Evolutionary conservation across 2,329 filamentous ascomycete species (phyloP).

Genomic region (Metarhizium anisopliae): DNA sequence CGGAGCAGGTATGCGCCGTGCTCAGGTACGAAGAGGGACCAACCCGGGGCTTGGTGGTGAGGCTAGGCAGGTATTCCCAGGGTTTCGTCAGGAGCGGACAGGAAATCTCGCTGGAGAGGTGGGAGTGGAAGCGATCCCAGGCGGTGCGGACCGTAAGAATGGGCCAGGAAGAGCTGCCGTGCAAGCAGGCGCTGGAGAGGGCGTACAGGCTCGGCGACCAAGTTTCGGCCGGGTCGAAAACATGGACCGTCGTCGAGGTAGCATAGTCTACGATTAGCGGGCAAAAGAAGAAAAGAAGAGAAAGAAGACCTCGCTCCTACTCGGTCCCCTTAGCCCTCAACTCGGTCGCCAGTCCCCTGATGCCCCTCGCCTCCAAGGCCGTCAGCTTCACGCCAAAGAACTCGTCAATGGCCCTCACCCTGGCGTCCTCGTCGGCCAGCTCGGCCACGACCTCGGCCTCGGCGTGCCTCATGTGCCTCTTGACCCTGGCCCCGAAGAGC

Average conservation of each 20-base stretch:
- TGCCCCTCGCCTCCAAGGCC: slow-evolving; percentile 36
- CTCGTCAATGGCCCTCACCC: slow-evolving; percentile 37
- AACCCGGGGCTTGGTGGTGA: slow-evolving; percentile 40
- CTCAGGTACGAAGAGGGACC: slow-evolving; percentile 26
- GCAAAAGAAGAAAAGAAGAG: no score
- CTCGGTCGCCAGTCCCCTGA: slow-evolving; percentile 28
- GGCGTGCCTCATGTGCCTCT: slow-evolving; percentile 25
- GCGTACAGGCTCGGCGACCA: slow-evolving; percentile 2
- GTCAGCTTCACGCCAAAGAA: slow-evolving; percentile 41
- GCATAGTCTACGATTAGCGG: neutral
- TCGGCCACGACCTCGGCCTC: slow-evolving; percentile 28
- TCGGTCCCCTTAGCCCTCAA: slow-evolving; percentile 2
- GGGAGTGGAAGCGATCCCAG: slow-evolving; percentile 31
- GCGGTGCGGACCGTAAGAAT: slow-evolving; percentile 26
- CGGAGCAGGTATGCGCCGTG: slow-evolving; percentile 24
- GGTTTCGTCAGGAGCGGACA: slow-evolving; percentile 40
- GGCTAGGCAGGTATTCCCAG: slow-evolving; percentile 47
- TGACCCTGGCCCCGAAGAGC: slow-evolving; percentile 35
- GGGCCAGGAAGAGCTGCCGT: slow-evolving; percentile 26
- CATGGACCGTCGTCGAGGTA: slow-evolving; percentile 11
- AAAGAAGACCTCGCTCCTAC: no score
- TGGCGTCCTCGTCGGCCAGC: slow-evolving; percentile 36
- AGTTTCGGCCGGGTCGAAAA: neutral
- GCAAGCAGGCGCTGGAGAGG: slow-evolving; percentile 13
- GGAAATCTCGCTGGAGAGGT: slow-evolving; percentile 42